phyloP scores from a whole-genome alignment of 148 eudicot genomes.

The Rhododendron kiyosumense region DNA sequence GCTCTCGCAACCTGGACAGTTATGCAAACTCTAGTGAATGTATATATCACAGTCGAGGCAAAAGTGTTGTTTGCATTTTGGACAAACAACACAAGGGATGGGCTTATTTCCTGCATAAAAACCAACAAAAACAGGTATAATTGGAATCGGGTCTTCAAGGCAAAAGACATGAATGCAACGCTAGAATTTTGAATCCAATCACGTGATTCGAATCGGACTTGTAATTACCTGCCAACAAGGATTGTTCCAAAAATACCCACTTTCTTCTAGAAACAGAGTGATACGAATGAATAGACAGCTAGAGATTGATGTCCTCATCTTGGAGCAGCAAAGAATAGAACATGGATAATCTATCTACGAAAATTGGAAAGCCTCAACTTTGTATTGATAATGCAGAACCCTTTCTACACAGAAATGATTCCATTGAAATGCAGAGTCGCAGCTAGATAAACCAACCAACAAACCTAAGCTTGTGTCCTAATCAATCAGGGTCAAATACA shows the following conservation, averaged over 20 bases:
- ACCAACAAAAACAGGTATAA: not conserved
- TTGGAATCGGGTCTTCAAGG: not conserved
- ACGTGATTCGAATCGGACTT: not conserved
- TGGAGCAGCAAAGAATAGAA: not conserved
- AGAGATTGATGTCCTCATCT: not conserved
- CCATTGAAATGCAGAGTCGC: constrained; percentile 1
- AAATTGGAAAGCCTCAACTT: not conserved
- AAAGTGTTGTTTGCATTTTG: constrained; percentile 69
- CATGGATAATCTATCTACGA: not conserved
- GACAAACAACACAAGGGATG: constrained; percentile 55
- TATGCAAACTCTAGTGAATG: constrained; percentile 95
- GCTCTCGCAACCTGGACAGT: constrained; percentile 94
- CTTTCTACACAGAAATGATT: not conserved
- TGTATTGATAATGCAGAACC: not conserved
- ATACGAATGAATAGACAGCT: not conserved
- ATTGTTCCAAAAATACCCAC: not conserved
- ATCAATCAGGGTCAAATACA: not conserved
- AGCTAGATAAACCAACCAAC: not conserved
- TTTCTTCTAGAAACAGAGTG: not conserved
- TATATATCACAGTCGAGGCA: constrained; percentile 95
- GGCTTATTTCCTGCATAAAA: constrained; percentile 55
- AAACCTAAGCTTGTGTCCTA: not conserved
- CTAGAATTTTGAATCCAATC: not conserved
- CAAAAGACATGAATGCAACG: not conserved
- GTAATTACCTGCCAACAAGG: not conserved